Evolutionary conservation across 139 green algal species (phyloP), one percentile per base, ranked within the genome.

Genomic region (Cymbomonas tetramitiformis): DNA sequence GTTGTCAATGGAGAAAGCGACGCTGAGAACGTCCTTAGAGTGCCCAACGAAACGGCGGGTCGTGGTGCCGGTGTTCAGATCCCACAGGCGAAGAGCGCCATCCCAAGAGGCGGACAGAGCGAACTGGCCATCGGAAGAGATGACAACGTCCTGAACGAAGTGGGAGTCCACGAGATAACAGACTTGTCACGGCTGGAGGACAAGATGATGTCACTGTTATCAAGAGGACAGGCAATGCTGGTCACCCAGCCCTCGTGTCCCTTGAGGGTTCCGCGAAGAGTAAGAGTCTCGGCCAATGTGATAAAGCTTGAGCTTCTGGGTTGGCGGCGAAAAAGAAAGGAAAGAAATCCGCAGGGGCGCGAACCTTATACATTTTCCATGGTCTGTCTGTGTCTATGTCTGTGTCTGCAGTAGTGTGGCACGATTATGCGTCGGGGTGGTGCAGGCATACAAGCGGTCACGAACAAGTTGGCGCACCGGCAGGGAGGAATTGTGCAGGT

Each of bases 1-100:
- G 85, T 99, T 97, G 82, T 99, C 92, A n/a, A 93, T 84, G 40
- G 81, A 94, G 85, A 99, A 97, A 38, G 92, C 92, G 0, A 99
- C 91, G 59, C 76, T 90, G 52, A 99, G 81, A 21, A 99, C 92
- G 66, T 98, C 92, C 83, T 98, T 98, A 75, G 70, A 86, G 84
- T 99, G 92, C 49, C 91, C 92, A 39, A 96, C 64, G 67, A 99
- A 99, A 62, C 88, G 85, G 67, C 92, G 79, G 55, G 92, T 97
- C 68, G 91, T 98, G 67, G 72, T 72, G 61, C 92, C 92, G 33
- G 84, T 90, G 85, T 86, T 94, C 44, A 99, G 76, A 79, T 99
- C 89, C 92, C 92, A 99, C 71, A 99, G 78, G 56, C 92, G 86
- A 65, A 99, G 86, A 31, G 92, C 96, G 58, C 83, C 81, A 67